These are phyloP conservation scores for Saccharomycopsis lassenensis DNA, from an alignment of 805 yeast species.

Conservation along the genomic window DNA sequence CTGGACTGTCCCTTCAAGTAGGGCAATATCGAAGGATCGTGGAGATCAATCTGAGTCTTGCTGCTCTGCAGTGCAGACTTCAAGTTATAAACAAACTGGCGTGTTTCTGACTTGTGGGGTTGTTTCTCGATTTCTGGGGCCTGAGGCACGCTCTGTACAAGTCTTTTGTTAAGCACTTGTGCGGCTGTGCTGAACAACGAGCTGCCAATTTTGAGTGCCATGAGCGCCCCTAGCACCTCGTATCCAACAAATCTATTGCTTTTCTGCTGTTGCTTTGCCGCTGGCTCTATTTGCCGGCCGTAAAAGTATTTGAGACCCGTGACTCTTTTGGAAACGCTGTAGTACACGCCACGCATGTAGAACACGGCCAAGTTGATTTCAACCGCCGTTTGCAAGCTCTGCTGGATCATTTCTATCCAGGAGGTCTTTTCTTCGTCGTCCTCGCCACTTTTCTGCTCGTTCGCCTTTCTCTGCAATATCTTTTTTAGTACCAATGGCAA, in stretches of 20 bases:
- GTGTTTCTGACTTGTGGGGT: constrained; percentile 21
- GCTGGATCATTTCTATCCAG: constrained; percentile 5
- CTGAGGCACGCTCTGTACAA: neutral
- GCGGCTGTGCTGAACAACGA: too few species aligned
- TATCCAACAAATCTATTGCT: constrained; percentile 32
- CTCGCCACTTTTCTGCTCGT: constrained; percentile 5
- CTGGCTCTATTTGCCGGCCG: constrained; percentile 45
- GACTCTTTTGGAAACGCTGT: constrained; percentile 63
- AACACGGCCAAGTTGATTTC: constrained; percentile 72
- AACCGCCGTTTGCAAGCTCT: constrained; percentile 34
- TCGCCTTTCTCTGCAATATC: constrained; percentile 17
- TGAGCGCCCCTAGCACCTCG: constrained; percentile 44
- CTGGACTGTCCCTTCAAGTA: constrained; percentile 64
- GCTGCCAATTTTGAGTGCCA: constrained; percentile 10
- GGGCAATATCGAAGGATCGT: constrained; percentile 45
- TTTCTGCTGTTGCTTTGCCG: constrained; percentile 5
- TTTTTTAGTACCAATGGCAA: constrained; percentile 45
- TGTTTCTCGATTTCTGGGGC: neutral
- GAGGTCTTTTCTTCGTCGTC: constrained; percentile 17
- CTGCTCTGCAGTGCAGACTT: constrained; percentile 7
- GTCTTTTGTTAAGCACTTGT: neutral
- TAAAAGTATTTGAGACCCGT: constrained; percentile 73
- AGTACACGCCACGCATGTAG: constrained; percentile 74
- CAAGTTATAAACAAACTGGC: constrained; percentile 1
- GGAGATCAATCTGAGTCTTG: constrained; percentile 34